Percentiles rank a stretch among this genome's conserved stretches.
These are phyloP conservation scores for Fusarium penzigii DNA, from an alignment of 2,329 filamentous ascomycete species.

Conservation along the genomic window DNA sequence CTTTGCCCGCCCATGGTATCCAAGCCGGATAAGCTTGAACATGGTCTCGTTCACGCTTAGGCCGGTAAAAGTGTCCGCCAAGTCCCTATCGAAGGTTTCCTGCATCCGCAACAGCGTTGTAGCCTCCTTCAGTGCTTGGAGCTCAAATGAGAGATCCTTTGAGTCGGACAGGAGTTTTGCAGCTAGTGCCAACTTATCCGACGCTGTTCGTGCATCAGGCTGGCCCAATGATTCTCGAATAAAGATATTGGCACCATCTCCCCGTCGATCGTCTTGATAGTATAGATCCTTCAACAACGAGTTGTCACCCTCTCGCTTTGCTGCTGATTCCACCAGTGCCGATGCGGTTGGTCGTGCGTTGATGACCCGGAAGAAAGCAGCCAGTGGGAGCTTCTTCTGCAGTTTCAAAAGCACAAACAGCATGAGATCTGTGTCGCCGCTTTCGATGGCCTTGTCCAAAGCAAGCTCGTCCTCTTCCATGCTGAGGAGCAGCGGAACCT, in stretches of 20 bases:
- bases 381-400: constrained; percentile 86
- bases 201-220: constrained; percentile 65
- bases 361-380: constrained; percentile 89
- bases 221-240: constrained; percentile 80
- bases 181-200: constrained; percentile 87
- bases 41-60: constrained; percentile 90
- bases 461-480: constrained; percentile 97
- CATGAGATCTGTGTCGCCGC: constrained; percentile 91
- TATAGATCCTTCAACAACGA: constrained; percentile 89
- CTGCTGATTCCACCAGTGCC: constrained; percentile 84
- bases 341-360: constrained; percentile 83
- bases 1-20: constrained; percentile 80
- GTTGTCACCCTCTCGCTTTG: constrained; percentile 69
- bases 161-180: constrained; percentile 81
- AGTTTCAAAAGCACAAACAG: constrained; percentile 84
- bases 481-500: constrained; percentile 87
- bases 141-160: constrained; percentile 75
- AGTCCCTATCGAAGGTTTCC: constrained; percentile 81
- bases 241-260: constrained; percentile 86
- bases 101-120: constrained; percentile 80
- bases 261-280: constrained; percentile 91
- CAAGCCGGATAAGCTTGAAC: constrained; percentile 80
- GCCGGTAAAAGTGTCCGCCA: constrained; percentile 75
- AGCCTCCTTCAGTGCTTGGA: constrained; percentile 77
- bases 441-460: constrained; percentile 94